These are phyloP conservation scores for Ceriops zippeliana DNA, from an alignment of 345 rosid species.

Conservation along the genomic window DNA sequence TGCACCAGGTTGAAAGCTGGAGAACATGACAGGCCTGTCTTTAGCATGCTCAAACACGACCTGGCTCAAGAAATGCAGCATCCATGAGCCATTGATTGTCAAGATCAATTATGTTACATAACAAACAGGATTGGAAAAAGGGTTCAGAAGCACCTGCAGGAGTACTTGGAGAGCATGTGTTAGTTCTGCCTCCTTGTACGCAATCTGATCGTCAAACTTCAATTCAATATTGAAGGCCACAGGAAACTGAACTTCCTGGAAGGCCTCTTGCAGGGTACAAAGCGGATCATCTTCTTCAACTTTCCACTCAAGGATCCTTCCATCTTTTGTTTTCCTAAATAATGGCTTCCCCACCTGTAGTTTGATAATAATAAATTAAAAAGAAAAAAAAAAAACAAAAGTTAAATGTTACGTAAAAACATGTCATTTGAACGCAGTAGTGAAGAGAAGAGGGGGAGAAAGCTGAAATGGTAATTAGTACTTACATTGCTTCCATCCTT, in stretches of 20 bases:
- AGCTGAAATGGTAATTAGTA: background rate
- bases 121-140: background rate
- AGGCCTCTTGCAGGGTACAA: constrained; percentile 22
- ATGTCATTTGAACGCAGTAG: background rate
- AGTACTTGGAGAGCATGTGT: constrained; percentile 12
- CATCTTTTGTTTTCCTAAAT: constrained; percentile 48
- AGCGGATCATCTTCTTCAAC: constrained; percentile 31
- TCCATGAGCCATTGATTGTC: background rate
- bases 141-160: constrained; percentile 11
- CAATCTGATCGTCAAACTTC: constrained; percentile 24
- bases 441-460: background rate
- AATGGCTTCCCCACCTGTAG: constrained; percentile 41
- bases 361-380: background rate
- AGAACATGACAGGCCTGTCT: constrained; percentile 22
- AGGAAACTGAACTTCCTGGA: constrained; percentile 14
- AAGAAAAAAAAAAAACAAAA: background rate
- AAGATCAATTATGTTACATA: background rate
- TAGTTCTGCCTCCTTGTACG: constrained; percentile 11
- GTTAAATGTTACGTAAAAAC: background rate
- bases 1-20: constrained; percentile 30
- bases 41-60: constrained; percentile 22
- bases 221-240: constrained; percentile 27
- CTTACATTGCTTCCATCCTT: constrained; percentile 14
- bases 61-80: background rate
- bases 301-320: constrained; percentile 28